phyloP scores from a whole-genome alignment of 768 basidiomycete genomes.

The Tricholoma terreum region DNA sequence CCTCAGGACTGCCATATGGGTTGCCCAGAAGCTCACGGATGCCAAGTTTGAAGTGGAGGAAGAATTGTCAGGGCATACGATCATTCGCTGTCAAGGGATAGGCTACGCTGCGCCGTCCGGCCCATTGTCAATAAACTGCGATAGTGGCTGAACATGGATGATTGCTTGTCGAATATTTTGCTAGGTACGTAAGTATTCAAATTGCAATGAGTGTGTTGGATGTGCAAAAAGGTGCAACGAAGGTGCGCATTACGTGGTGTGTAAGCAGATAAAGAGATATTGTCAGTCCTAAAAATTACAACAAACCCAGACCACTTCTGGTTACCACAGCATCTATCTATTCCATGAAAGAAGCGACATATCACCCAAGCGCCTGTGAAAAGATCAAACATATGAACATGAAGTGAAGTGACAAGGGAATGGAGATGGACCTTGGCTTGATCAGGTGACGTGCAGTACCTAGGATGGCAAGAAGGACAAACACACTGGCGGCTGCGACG shows the following conservation, averaged over 20 bases:
- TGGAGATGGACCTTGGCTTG: conserved; percentile 71
- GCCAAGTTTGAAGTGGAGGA: conserved; percentile 59
- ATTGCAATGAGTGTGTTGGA: conserved; percentile 5
- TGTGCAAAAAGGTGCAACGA: background rate
- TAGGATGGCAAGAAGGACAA: conserved; percentile 81
- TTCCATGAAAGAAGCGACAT: conserved; percentile 90
- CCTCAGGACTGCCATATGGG: conserved; percentile 64
- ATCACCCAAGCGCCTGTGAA: conserved; percentile 72
- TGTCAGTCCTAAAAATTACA: conserved; percentile 15
- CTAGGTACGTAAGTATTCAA: background rate
- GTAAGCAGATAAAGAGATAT: conserved; percentile 2
- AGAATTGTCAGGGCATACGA: conserved; percentile 34
- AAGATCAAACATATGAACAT: conserved; percentile 6
- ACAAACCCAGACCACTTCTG: background rate
- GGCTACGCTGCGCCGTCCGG: conserved; percentile 39
- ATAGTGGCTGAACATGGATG: background rate
- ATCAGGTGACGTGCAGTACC: conserved; percentile 92
- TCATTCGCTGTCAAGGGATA: conserved; percentile 63
- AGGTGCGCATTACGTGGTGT: background rate
- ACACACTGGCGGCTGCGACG: conserved; percentile 82
- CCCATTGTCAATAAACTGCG: background rate
- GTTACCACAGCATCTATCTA: conserved; percentile 33
- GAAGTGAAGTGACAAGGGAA: background rate
- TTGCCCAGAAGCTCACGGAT: conserved; percentile 64
- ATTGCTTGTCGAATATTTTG: background rate